Percentiles rank a stretch among this genome's conserved stretches.
These are phyloP conservation scores for Trichosporon coremiiforme DNA, from an alignment of 1,284 basidiomycete genomes.

Conservation along the genomic window DNA sequence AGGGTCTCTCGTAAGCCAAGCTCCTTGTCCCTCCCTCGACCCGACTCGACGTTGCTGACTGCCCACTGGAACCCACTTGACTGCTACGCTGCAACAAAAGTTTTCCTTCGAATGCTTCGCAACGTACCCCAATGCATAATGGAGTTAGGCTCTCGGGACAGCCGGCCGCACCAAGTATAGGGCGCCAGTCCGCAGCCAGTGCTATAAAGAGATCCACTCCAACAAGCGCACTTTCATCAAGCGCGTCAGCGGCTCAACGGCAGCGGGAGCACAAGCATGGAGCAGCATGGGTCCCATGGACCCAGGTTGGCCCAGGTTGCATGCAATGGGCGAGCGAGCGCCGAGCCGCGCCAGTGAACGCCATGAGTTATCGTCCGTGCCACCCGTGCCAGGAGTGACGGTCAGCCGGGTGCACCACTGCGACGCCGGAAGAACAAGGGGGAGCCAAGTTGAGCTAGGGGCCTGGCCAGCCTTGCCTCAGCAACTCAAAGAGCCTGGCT, in stretches of 20 bases:
- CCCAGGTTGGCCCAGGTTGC: too few species aligned
- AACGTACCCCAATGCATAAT: background rate
- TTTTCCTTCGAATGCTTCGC: background rate
- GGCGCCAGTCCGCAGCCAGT: too few species aligned
- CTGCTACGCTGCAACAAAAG: background rate
- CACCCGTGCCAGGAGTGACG: too few species aligned
- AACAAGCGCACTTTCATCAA: background rate
- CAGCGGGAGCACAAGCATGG: too few species aligned
- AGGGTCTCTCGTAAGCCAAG: background rate
- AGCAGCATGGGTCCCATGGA: too few species aligned
- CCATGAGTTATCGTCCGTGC: too few species aligned
- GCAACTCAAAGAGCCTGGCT: too few species aligned
- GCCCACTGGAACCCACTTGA: background rate
- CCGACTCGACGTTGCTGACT: background rate
- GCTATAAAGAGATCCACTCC: background rate
- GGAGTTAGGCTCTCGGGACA: background rate
- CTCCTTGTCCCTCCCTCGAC: too few species aligned
- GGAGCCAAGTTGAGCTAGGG: background rate
- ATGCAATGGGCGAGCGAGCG: background rate
- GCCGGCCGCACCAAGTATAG: too few species aligned
- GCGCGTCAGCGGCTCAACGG: background rate
- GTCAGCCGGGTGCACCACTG: background rate
- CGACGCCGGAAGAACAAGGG: conserved; percentile 9
- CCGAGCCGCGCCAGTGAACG: too few species aligned
- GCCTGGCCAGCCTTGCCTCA: background rate